Evolutionary conservation across 1,284 basidiomycete genomes (phyloP), one percentile per base, ranked within the genome.

Genomic region (Trametes polyzona): DNA sequence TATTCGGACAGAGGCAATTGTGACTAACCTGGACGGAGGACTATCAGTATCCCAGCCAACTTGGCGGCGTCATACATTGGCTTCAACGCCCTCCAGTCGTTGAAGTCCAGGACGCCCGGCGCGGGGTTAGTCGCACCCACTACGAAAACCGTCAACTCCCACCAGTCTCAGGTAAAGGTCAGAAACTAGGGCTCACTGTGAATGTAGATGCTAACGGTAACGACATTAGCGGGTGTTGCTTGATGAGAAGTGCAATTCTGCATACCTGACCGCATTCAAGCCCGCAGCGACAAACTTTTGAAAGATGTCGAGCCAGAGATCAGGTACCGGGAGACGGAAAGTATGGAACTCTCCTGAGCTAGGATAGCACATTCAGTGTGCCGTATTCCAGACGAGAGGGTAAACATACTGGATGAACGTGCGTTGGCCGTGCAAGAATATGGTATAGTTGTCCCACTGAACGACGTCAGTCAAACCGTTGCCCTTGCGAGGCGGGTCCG

Each of bases 221-320:
- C n/a, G n/a, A n/a, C n/a, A n/a, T n/a, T n/a, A n/a, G n/a, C n/a
- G n/a, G n/a, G n/a, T n/a, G n/a, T n/a, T n/a, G n/a, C n/a, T n/a
- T n/a, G n/a, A n/a, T n/a, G n/a, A n/a, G n/a, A n/a, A n/a, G n/a
- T n/a, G n/a, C n/a, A n/a, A n/a, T n/a, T n/a, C n/a, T n/a, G n/a
- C n/a, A n/a, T 46, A 67, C 69, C 69, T 72, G 58, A 91, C 77
- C 0, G 83, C 82, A 64, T 93, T 94, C 62, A 93, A 74, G 16
- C 92, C 92, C 0, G 88, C 86, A 1, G 90, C 92, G 64, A 90
- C 90, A 62, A 86, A 76, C 70, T 92, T 94, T 65, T 94, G 84
- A 44, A 95, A 80, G 52, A 93, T 86, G 67, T 95, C 92, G 16
- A 84, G 78, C 92, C 92, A 95, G 53, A 94, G 71, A 5, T 82